phyloP scores from a whole-genome alignment of 2,329 filamentous ascomycete species.

The Xylariaceae sp. region DNA sequence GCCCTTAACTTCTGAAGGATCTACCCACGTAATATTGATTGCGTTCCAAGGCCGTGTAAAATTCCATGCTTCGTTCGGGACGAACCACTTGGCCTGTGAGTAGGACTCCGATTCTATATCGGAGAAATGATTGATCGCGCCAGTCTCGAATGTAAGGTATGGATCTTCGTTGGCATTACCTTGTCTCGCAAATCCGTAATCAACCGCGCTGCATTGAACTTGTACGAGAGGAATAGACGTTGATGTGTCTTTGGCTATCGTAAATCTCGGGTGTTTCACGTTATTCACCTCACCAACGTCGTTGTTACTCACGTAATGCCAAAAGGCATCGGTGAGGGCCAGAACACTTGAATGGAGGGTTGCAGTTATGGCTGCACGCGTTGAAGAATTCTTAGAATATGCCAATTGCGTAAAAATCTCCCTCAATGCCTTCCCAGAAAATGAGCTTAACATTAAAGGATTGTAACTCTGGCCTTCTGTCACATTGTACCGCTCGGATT shows the following conservation, averaged over 20 bases:
- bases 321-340: conserved; percentile 21
- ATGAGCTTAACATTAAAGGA: conserved; percentile 13
- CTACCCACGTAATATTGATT: conserved; percentile 13
- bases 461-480: conserved; percentile 12
- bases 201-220: conserved; percentile 7
- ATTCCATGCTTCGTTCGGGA: conserved; percentile 14
- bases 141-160: conserved; percentile 9
- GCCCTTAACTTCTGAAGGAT: not conserved
- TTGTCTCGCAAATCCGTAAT: not conserved
- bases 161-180: not conserved
- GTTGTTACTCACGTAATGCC: conserved; percentile 15
- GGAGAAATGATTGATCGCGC: conserved; percentile 12
- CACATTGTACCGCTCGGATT: conserved; percentile 11
- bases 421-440: conserved; percentile 16
- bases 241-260: not conserved
- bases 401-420: conserved; percentile 7
- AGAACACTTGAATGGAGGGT: conserved; percentile 14
- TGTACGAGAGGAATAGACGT: conserved; percentile 17
- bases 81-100: conserved; percentile 2
- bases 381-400: not conserved
- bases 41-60: not conserved
- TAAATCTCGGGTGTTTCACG: conserved; percentile 4
- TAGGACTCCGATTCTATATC: not conserved
- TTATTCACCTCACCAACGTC: conserved; percentile 11
- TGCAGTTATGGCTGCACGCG: conserved; percentile 3